Percentiles rank a stretch among this genome's conserved stretches.
These are phyloP conservation scores for Vigna nakashimae DNA, from an alignment of 306 rosid species.

Conservation along the genomic window DNA sequence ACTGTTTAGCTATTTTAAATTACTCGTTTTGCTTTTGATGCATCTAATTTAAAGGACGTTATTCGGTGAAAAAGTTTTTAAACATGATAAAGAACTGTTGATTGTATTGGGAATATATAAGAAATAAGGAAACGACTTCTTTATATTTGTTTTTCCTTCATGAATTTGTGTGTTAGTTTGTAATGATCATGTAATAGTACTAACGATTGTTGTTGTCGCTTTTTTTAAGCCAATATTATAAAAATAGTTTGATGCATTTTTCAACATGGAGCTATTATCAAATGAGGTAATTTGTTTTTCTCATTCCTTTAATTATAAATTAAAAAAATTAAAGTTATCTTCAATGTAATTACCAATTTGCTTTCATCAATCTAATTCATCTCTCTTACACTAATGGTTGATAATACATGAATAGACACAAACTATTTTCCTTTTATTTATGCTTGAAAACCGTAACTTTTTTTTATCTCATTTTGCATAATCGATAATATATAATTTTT, in stretches of 20 bases:
- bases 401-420: no score
- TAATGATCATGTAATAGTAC: neutral
- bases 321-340: neutral
- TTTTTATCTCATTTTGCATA: no score
- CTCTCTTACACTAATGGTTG: no score
- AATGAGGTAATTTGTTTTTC: conserved; percentile 73
- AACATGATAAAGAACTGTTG: no score
- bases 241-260: conserved; percentile 67
- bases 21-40: neutral
- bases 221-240: conserved; percentile 49
- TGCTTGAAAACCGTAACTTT: no score
- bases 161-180: conserved; percentile 16
- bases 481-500: no score
- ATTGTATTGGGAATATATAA: no score
- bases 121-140: no score
- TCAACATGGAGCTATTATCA: conserved; percentile 72
- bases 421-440: no score
- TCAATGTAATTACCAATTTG: neutral
- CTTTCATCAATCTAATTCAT: conserved; percentile 1
- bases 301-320: conserved; percentile 18
- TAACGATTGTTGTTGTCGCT: neutral
- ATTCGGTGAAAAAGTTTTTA: no score
- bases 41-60: neutral
- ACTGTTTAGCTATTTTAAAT: neutral
- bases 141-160: neutral